Conservation (phyloP, 2,329 filamentous ascomycete genomes). For the Nemania bipapillata region DNA sequence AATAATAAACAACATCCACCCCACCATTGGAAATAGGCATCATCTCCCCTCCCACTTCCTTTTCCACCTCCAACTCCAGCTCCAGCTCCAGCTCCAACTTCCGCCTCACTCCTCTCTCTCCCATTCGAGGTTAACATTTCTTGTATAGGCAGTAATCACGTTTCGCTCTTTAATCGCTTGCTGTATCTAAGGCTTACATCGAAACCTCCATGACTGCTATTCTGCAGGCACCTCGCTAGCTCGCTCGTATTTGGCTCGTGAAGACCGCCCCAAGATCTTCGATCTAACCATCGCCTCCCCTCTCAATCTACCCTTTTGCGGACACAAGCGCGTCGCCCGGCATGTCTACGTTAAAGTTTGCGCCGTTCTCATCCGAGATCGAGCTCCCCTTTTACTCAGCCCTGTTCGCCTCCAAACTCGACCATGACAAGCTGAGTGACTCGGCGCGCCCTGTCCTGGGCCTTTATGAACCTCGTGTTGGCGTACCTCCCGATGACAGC, state of each 20-base stretch:
- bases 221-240: not conserved
- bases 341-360: slow-evolving; percentile 71
- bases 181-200: not conserved
- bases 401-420: slow-evolving; percentile 92
- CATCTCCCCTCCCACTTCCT: slow-evolving; percentile 16
- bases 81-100: not conserved
- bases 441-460: slow-evolving; percentile 87
- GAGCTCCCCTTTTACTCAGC: slow-evolving; percentile 95
- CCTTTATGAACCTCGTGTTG: slow-evolving; percentile 83
- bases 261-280: not conserved
- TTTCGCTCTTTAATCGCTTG: not conserved
- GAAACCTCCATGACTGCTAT: not conserved
- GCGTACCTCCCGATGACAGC: slow-evolving; percentile 76
- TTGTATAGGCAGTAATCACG: not conserved
- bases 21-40: not conserved
- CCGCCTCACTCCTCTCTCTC: not conserved
- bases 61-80: not conserved
- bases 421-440: slow-evolving; percentile 96
- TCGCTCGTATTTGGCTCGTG: not conserved
- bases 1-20: not conserved
- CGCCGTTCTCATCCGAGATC: slow-evolving; percentile 91
- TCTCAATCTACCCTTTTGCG: not conserved
- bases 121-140: not conserved
- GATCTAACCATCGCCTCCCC: not conserved
- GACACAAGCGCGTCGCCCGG: slow-evolving; percentile 16